These are phyloP conservation scores for Aureobasidium sp. DNA, from an alignment of 2,329 filamentous ascomycete genomes.

Conservation along the genomic window DNA sequence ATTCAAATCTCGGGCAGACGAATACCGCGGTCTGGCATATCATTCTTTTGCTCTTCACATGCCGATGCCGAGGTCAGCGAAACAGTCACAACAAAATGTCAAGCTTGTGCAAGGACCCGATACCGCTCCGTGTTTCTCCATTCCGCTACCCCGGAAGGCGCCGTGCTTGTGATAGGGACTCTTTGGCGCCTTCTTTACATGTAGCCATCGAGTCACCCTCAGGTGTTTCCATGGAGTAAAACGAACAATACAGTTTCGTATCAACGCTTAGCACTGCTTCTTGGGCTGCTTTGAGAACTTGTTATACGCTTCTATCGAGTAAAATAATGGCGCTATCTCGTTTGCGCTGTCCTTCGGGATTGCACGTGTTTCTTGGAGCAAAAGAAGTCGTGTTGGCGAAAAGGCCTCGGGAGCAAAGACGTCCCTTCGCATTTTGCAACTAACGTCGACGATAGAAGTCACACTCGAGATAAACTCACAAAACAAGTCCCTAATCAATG, in stretches of 20 bases:
- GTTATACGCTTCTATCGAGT: neutral
- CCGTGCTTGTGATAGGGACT: neutral
- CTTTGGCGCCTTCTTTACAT: neutral
- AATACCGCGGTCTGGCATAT: neutral
- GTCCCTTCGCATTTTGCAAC: too few species aligned
- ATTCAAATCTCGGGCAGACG: neutral
- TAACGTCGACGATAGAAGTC: too few species aligned
- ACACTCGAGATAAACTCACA: too few species aligned
- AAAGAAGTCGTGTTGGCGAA: neutral
- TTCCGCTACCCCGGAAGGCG: slow-evolving; percentile 4
- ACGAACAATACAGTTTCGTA: neutral
- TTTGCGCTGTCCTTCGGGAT: neutral
- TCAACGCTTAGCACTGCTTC: neutral
- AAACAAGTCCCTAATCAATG: too few species aligned
- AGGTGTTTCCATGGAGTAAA: slow-evolving; percentile 1
- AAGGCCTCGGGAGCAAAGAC: too few species aligned
- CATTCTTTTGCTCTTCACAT: neutral
- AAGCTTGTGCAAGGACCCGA: slow-evolving; percentile 10
- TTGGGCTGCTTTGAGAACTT: neutral
- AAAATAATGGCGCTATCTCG: neutral
- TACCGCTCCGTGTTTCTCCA: neutral
- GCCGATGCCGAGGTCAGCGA: slow-evolving; percentile 12
- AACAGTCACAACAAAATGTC: slow-evolving; percentile 1
- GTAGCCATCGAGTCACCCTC: slow-evolving; percentile 6
- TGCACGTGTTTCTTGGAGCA: neutral